phyloP scores from a whole-genome alignment of 306 rosid species.

The Elaeagnus macrophylla region DNA sequence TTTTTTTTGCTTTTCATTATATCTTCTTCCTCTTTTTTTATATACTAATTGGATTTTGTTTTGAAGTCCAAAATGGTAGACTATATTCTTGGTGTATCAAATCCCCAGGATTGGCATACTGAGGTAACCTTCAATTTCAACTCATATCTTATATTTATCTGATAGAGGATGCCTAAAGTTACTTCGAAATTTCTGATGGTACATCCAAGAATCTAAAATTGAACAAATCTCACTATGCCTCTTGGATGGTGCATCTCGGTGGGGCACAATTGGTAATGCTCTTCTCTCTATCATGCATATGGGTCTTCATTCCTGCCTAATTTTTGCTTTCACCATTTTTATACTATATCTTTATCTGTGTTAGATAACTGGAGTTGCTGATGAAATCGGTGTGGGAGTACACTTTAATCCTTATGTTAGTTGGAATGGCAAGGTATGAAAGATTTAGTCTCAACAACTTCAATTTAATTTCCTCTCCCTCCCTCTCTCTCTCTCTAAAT shows the following conservation, averaged over 20 bases:
- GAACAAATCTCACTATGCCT: constrained; percentile 82
- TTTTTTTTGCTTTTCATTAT: not conserved
- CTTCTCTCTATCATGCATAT: constrained; percentile 12
- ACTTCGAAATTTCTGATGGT: constrained; percentile 3
- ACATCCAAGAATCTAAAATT: constrained; percentile 56
- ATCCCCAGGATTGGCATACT: constrained; percentile 72
- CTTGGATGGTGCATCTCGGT: constrained; percentile 71
- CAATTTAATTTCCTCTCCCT: too few species aligned
- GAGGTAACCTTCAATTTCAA: constrained; percentile 39
- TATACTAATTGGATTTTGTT: constrained; percentile 6
- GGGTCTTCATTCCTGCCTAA: not conserved
- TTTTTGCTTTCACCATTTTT: constrained; percentile 12
- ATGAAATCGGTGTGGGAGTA: constrained; percentile 77
- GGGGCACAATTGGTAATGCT: constrained; percentile 68
- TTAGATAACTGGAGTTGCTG: constrained; percentile 72
- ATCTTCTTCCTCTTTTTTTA: not conserved
- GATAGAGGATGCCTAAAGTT: constrained; percentile 8
- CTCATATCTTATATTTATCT: constrained; percentile 6
- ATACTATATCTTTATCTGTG: constrained; percentile 23
- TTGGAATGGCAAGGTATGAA: constrained; percentile 71
- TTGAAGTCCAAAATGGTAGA: constrained; percentile 36
- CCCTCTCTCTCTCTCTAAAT: too few species aligned
- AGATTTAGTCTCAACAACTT: not conserved
- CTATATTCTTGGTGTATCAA: constrained; percentile 46
- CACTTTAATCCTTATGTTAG: constrained; percentile 86